Evolutionary conservation across 2,329 filamentous ascomycete genomes (phyloP).

Genomic region (Exophiala sp.): DNA sequence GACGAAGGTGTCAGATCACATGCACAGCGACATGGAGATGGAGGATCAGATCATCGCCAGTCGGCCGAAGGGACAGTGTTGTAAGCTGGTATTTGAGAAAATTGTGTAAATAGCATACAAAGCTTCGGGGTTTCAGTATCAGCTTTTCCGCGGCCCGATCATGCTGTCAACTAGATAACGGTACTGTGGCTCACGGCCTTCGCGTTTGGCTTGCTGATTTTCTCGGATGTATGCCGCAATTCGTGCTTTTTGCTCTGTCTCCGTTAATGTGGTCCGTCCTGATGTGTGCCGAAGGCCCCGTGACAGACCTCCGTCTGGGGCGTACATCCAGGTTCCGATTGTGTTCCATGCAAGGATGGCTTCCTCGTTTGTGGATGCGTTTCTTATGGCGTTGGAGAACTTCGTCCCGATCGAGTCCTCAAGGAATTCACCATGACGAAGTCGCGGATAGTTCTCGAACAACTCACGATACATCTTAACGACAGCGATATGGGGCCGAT

Average conservation of each 20-base stretch:
- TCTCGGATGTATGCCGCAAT: not conserved
- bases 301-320: not conserved
- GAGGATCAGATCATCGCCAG: conserved; percentile 66
- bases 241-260: not conserved
- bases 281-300: not conserved
- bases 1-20: conserved; percentile 54
- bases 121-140: no score
- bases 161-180: no score
- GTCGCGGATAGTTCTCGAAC: not conserved
- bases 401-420: not conserved
- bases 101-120: not conserved
- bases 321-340: conserved; percentile 1
- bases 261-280: not conserved
- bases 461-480: not conserved
- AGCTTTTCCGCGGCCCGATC: no score
- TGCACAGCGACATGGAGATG: conserved; percentile 58
- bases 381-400: not conserved
- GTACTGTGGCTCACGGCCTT: not conserved
- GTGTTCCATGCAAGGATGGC: not conserved
- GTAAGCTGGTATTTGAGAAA: conserved; percentile 44
- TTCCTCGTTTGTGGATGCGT: not conserved
- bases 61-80: conserved; percentile 58
- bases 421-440: not conserved
- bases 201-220: not conserved
- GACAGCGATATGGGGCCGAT: not conserved